Evolutionary conservation across 805 yeast species (phyloP), one percentile per base, ranked within the genome.

Genomic region (Lachancea quebecensis): DNA sequence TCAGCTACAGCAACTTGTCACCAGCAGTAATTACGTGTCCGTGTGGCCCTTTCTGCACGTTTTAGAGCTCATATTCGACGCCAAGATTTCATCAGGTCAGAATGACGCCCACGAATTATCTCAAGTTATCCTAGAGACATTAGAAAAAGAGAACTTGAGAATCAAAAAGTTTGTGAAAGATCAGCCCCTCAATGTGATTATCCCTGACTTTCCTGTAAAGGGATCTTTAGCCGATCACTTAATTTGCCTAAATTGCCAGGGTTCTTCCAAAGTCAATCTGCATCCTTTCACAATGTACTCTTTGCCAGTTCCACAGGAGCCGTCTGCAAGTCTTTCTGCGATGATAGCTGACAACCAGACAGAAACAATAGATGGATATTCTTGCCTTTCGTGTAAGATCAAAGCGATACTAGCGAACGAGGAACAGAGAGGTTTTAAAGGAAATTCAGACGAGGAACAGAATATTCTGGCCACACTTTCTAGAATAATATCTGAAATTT

Each of bases 81-180:
- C 90, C 3, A 79, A 77, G 51, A 81, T 93, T 25, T 81, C 95
- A 2, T 69, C 84, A 31, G 78, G 77, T 38, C 99, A 93, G 62
- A 95, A 91, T 58, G 99, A 91, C 67, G 96, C 98, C 0, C 97
- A 93, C 56, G 99, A 91, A 58, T 71, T 93, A 51, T 75, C 91
- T 28, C 95, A 88, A 59, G 65, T 87, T 42, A 72, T 90, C 16
- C 67, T 91, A 17, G 95, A 90, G 56, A 81, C 91, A 0, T 68
- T 93, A 41, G 80, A 83, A 41, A 73, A 72, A 44, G 97, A 91
- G 58, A 72, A 76, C 52, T 55, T 68, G 9, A 66, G 64, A 37
- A 48, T 81, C 39, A 63, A 60, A 30, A 68, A 65, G 39, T 68
- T 67, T 41, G 52, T 52, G 10, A 55, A 54, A 30, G 44, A 41